These are phyloP conservation scores for Linum tenue DNA, from an alignment of 345 rosid species.

Conservation along the genomic window DNA sequence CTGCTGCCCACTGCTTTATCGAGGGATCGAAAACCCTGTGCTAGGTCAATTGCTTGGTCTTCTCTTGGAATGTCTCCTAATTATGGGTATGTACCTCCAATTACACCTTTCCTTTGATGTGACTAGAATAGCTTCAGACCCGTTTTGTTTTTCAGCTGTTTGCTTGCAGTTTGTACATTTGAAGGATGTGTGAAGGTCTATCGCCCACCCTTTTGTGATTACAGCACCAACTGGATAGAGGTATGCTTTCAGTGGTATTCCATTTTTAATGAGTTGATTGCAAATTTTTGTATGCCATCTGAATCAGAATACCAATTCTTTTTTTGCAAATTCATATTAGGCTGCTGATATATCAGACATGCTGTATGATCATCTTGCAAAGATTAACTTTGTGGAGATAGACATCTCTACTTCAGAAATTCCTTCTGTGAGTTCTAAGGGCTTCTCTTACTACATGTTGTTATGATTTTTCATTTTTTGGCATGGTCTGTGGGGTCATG, in stretches of 20 bases:
- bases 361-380: constrained; percentile 44
- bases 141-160: constrained; percentile 42
- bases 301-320: neutral
- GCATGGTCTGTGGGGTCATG: constrained; percentile 3
- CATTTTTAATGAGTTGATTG: too few species aligned
- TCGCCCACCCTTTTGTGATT: constrained; percentile 71
- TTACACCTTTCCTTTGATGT: neutral
- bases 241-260: constrained; percentile 22
- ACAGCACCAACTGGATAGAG: constrained; percentile 91
- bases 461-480: neutral
- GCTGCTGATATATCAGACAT: constrained; percentile 55
- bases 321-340: constrained; percentile 21
- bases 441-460: constrained; percentile 7
- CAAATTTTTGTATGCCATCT: neutral
- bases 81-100: constrained; percentile 40
- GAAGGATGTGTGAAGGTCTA: constrained; percentile 84
- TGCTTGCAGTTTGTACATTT: constrained; percentile 73
- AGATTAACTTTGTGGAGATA: constrained; percentile 36
- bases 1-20: constrained; percentile 57
- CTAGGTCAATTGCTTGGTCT: constrained; percentile 88
- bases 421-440: constrained; percentile 40
- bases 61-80: constrained; percentile 80
- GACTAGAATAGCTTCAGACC: neutral
- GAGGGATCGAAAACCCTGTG: constrained; percentile 59
- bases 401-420: constrained; percentile 23